A percentile compares a stretch with the other conserved stretches of the same genome.
Conservation (phyloP, 2,329 filamentous ascomycete genomes). For the Cytospora piceicola region DNA sequence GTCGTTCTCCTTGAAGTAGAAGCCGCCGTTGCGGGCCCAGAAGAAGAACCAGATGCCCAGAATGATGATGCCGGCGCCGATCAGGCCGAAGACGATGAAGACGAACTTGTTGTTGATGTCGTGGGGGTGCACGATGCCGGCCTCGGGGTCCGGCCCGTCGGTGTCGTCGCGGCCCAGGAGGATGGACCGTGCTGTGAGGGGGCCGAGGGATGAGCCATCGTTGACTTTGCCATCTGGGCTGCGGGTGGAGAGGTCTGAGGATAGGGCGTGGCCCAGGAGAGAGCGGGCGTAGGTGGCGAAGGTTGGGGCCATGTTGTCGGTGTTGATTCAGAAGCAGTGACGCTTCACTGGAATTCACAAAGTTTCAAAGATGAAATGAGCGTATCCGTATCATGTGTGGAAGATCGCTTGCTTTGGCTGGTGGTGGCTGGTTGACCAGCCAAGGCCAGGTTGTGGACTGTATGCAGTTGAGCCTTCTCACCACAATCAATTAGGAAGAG, state of each 20-base stretch:
- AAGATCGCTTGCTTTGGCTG: conserved; percentile 28
- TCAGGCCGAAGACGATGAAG: conserved; percentile 82
- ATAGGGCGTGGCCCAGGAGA: conserved; percentile 38
- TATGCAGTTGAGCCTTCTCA: conserved; percentile 12
- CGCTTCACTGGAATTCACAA: conserved; percentile 23
- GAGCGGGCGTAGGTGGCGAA: conserved; percentile 25
- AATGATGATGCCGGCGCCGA: conserved; percentile 76
- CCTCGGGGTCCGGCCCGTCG: conserved; percentile 44
- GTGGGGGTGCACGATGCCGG: conserved; percentile 57
- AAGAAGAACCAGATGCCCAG: conserved; percentile 96
- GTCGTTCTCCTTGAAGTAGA: conserved; percentile 81
- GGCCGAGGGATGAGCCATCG: conserved; percentile 42
- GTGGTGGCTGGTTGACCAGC: conserved; percentile 37
- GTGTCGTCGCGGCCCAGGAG: conserved; percentile 47
- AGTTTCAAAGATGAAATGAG: conserved; percentile 3
- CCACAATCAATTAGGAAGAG: neutral
- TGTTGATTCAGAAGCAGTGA: conserved; percentile 10
- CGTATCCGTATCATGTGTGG: conserved; percentile 8
- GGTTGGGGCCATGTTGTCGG: conserved; percentile 46
- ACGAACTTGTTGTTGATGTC: conserved; percentile 71
- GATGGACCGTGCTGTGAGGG: conserved; percentile 49
- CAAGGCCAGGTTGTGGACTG: conserved; percentile 28
- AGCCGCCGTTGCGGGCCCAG: conserved; percentile 95
- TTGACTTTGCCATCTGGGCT: conserved; percentile 34
- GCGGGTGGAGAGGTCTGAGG: conserved; percentile 39